phyloP scores from a whole-genome alignment of 2,329 filamentous ascomycete genomes.

The Aspergillus sp. region DNA sequence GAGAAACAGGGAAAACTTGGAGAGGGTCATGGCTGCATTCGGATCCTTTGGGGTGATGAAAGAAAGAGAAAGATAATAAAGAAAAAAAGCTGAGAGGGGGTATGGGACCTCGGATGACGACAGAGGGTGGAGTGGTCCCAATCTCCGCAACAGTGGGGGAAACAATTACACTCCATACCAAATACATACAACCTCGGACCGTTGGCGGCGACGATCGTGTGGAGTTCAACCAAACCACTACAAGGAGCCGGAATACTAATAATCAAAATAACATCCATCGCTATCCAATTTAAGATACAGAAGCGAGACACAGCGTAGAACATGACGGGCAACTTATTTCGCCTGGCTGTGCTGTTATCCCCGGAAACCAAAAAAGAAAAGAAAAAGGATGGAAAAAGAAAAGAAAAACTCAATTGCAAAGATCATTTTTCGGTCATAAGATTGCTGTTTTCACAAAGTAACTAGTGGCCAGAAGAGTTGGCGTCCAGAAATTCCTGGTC shows the following conservation, averaged over 20 bases:
- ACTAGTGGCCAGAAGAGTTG: conserved; percentile 25
- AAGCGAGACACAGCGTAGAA: conserved; percentile 7
- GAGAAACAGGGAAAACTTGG: not conserved
- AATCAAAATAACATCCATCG: not conserved
- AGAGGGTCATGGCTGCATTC: not conserved
- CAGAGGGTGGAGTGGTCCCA: not conserved
- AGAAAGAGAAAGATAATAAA: not conserved
- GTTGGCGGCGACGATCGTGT: not conserved
- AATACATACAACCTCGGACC: not conserved
- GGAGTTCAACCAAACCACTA: not conserved
- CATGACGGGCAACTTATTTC: conserved; percentile 9
- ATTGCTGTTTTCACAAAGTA: not conserved
- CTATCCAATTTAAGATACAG: conserved; percentile 9
- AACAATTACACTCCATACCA: not conserved
- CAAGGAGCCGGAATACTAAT: not conserved
- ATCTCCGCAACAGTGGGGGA: not conserved
- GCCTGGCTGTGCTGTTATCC: not conserved
- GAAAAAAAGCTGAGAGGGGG: not conserved
- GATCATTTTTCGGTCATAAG: conserved; percentile 1
- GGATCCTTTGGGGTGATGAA: not conserved
- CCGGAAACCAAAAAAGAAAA: not conserved
- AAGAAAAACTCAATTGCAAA: not conserved
- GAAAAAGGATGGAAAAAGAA: not conserved
- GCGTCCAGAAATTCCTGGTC: conserved; percentile 75
- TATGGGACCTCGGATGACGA: not conserved